These are phyloP conservation scores for Scytalidium lignicola DNA, from an alignment of 2,329 filamentous ascomycete species.

Conservation along the genomic window DNA sequence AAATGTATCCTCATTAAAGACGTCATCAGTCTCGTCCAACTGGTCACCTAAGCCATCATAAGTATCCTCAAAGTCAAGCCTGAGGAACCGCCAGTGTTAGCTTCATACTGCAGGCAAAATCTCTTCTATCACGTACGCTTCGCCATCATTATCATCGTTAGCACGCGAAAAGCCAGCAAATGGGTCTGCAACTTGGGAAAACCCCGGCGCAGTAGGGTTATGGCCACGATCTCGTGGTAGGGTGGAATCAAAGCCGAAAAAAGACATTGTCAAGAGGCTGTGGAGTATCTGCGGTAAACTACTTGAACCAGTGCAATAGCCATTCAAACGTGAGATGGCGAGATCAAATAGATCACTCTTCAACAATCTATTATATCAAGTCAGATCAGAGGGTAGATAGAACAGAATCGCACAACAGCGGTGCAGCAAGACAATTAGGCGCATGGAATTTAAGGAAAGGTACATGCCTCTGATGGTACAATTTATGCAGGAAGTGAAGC, in stretches of 20 bases:
- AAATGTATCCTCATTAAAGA: constrained; percentile 96
- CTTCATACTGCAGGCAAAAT: neutral
- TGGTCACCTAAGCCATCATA: constrained; percentile 92
- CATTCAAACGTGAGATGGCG: neutral
- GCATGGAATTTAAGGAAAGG: neutral
- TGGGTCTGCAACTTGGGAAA: constrained; percentile 77
- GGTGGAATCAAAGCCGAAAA: constrained; percentile 80
- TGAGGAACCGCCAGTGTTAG: constrained; percentile 30
- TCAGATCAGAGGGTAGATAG: neutral
- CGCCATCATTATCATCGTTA: constrained; percentile 51
- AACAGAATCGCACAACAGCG: neutral
- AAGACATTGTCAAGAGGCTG: constrained; percentile 60
- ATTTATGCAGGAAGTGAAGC: neutral
- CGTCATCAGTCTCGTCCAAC: constrained; percentile 88
- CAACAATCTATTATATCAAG: neutral
- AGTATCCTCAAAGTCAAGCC: constrained; percentile 90
- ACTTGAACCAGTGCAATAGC: neutral
- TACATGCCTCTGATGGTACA: neutral
- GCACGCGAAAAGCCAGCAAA: constrained; percentile 75
- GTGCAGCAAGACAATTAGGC: neutral
- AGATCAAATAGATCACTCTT: neutral
- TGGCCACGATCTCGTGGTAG: constrained; percentile 60
- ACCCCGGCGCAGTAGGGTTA: constrained; percentile 67
- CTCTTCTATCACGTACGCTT: constrained; percentile 24
- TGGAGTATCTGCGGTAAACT: neutral